Conservation (phyloP, 345 rosid species). For the Populus euphratica region DNA sequence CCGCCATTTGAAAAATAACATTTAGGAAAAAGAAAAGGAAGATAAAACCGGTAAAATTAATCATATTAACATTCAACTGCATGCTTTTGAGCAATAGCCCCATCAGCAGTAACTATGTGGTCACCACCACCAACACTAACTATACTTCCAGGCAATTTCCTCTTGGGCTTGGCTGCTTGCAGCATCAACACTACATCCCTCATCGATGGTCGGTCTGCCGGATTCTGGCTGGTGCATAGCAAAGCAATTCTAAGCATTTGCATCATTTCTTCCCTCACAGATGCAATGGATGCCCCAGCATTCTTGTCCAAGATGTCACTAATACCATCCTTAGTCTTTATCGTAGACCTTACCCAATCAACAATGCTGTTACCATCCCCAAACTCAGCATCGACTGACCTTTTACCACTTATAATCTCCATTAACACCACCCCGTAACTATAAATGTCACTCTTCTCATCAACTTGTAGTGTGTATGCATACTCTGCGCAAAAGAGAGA, state of each 20-base stretch:
- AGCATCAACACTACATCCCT: conserved; percentile 92
- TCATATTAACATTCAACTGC: conserved; percentile 48
- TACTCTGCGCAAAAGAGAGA: conserved; percentile 47
- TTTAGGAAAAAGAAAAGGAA: neutral
- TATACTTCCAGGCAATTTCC: conserved; percentile 49
- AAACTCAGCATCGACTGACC: conserved; percentile 80
- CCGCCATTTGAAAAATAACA: conserved; percentile 23
- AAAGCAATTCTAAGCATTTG: conserved; percentile 78
- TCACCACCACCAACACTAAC: conserved; percentile 13
- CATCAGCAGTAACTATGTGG: conserved; percentile 19
- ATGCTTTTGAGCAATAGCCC: conserved; percentile 38
- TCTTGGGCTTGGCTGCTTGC: conserved; percentile 84
- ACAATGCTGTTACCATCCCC: conserved; percentile 96
- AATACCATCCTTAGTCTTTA: conserved; percentile 61
- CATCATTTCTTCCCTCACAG: conserved; percentile 84
- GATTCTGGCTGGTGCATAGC: conserved; percentile 76
- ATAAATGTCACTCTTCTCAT: conserved; percentile 93
- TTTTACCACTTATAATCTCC: conserved; percentile 74
- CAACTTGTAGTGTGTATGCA: conserved; percentile 91
- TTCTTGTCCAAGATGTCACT: conserved; percentile 62
- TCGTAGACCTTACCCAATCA: conserved; percentile 85
- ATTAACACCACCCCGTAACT: conserved; percentile 87
- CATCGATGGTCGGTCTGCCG: conserved; percentile 91
- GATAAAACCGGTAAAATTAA: conserved; percentile 22
- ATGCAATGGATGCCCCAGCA: conserved; percentile 63